A percentile compares a stretch with the other conserved stretches of the same genome.
Conservation (phyloP, 495 filamentous ascomycete species). For the Penicillium fimorum region DNA sequence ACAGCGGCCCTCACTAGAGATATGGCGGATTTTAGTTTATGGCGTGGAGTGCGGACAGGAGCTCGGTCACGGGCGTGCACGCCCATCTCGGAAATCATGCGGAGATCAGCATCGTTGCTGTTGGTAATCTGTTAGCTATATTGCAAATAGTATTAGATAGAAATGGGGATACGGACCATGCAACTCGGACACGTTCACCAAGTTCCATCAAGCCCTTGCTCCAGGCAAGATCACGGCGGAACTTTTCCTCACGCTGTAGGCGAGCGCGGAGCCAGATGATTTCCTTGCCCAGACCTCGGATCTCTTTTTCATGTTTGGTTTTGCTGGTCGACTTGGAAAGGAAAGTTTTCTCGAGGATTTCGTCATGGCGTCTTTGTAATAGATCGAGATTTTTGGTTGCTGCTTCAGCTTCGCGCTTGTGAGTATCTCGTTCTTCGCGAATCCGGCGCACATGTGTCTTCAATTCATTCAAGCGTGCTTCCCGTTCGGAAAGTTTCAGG, state of each 20-base stretch:
- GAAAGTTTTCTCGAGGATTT: slow-evolving; percentile 47
- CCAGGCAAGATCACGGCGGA: slow-evolving; percentile 75
- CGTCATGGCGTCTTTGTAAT: slow-evolving; percentile 53
- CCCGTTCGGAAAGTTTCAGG: slow-evolving; percentile 53
- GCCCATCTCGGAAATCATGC: slow-evolving; percentile 77
- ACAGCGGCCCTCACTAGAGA: slow-evolving; percentile 53
- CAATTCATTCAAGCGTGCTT: slow-evolving; percentile 54
- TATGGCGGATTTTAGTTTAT: slow-evolving; percentile 50
- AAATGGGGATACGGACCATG: slow-evolving; percentile 68
- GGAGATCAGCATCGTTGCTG: slow-evolving; percentile 89
- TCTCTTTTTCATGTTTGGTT: slow-evolving; percentile 71
- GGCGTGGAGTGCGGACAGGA: slow-evolving; percentile 33
- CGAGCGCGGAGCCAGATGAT: slow-evolving; percentile 84
- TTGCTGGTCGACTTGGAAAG: slow-evolving; percentile 42
- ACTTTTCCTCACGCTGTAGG: slow-evolving; percentile 72
- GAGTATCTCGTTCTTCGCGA: slow-evolving; percentile 56
- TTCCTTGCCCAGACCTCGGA: slow-evolving; percentile 80
- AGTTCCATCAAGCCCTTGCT: slow-evolving; percentile 82
- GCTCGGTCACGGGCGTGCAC: slow-evolving; percentile 46
- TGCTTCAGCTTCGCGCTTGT: slow-evolving; percentile 47
- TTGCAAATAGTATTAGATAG: slow-evolving; percentile 12
- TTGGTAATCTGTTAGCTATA: slow-evolving; percentile 20
- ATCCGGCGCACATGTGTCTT: slow-evolving; percentile 55
- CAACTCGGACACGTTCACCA: slow-evolving; percentile 63
- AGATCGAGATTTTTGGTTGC: slow-evolving; percentile 53